Percentiles rank a stretch among this genome's conserved stretches.
Evolutionary conservation across 1,139 yeast species (phyloP).

Genomic region (Saccharomyces uvarum): DNA sequence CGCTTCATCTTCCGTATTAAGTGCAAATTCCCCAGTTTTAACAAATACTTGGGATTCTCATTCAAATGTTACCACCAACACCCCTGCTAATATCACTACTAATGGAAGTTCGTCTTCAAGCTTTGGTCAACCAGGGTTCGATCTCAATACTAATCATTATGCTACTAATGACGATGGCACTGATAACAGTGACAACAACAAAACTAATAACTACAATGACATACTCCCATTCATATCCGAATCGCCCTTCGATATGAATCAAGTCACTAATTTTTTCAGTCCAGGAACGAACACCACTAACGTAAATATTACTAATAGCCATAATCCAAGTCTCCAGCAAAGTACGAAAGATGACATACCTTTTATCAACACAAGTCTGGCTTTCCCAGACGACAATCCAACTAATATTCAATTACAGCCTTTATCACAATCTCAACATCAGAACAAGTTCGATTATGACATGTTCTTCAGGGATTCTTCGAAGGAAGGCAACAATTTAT

Average conservation of each 20-base stretch:
- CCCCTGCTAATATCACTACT: conserved; percentile 6
- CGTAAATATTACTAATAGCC: not conserved
- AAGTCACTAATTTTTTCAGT: not conserved
- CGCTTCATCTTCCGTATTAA: not conserved
- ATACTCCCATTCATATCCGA: conserved; percentile 2
- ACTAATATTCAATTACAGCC: not conserved
- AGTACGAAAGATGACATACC: conserved; percentile 9
- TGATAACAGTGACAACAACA: conserved; percentile 1
- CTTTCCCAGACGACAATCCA: conserved; percentile 16
- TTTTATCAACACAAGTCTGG: conserved; percentile 20
- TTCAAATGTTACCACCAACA: conserved; percentile 3
- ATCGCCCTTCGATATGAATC: conserved; percentile 3
- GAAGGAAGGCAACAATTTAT: conserved; percentile 3
- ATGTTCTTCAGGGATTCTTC: conserved; percentile 3
- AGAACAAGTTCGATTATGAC: conserved; percentile 2
- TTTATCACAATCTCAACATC: not conserved
- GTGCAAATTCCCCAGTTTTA: conserved; percentile 1
- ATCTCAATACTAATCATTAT: not conserved
- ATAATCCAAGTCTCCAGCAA: not conserved
- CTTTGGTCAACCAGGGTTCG: conserved; percentile 12
- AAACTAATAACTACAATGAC: not conserved
- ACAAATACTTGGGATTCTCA: conserved; percentile 12
- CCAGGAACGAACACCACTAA: conserved; percentile 2
- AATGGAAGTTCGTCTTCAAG: conserved; percentile 5
- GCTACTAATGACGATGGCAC: not conserved